phyloP scores from a whole-genome alignment of 768 basidiomycete species.

The Kwoniella botswanensis region DNA sequence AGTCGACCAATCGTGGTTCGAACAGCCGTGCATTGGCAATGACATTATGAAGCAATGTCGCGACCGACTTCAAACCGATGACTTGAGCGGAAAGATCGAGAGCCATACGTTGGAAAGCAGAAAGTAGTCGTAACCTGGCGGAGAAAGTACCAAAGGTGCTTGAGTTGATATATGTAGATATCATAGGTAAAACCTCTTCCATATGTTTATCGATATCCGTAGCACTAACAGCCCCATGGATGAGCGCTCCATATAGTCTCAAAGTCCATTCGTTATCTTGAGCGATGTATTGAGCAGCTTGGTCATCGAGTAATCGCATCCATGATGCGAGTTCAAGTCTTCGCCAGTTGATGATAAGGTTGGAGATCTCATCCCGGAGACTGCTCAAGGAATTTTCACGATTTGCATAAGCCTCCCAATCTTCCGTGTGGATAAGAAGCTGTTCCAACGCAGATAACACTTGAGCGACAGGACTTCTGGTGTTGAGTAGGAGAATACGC shows the following conservation, averaged over 20 bases:
- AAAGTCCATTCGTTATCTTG: conserved; percentile 83
- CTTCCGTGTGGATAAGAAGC: conserved; percentile 81
- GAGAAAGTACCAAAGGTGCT: conserved; percentile 85
- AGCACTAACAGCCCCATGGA: conserved; percentile 64
- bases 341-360: conserved; percentile 85
- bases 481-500: conserved; percentile 66
- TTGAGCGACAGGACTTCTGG: conserved; percentile 77
- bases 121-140: conserved; percentile 70
- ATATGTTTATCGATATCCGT: conserved; percentile 64
- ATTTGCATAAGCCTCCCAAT: conserved; percentile 97
- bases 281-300: conserved; percentile 62
- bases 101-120: conserved; percentile 68
- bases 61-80: conserved; percentile 63
- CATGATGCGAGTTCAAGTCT: conserved; percentile 86
- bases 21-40: conserved; percentile 71
- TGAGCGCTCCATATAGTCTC: conserved; percentile 76
- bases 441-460: conserved; percentile 82
- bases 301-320: conserved; percentile 76
- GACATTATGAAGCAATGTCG: conserved; percentile 68
- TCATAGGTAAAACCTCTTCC: conserved; percentile 70
- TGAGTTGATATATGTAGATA: conserved; percentile 76
- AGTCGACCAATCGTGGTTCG: conserved; percentile 61
- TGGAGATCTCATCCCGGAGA: conserved; percentile 70
- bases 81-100: conserved; percentile 57
- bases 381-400: conserved; percentile 77